Evolutionary conservation across 169 alveolate species (phyloP).

Genomic region (Plasmodium knowlesi): DNA sequence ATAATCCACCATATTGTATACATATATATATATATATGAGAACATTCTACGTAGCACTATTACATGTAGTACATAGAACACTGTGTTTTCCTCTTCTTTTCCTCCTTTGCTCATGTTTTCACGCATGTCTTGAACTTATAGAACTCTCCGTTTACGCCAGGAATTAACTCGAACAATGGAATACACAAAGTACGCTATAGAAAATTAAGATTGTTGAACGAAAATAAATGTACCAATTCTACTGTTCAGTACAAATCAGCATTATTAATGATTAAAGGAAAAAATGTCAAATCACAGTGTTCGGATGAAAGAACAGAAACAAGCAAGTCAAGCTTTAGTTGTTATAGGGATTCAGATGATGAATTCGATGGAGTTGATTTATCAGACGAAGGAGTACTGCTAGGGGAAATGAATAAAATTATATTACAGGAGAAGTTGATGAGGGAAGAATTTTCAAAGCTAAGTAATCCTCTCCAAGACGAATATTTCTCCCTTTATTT

Average conservation of each 20-base stretch:
- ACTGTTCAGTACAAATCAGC: neutral
- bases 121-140: neutral
- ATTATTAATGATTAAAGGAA: neutral
- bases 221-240: neutral
- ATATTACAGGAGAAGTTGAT: neutral
- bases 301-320: neutral
- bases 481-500: neutral
- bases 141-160: neutral
- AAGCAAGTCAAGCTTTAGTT: neutral
- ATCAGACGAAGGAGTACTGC: neutral
- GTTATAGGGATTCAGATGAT: neutral
- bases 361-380: neutral
- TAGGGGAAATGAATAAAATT: conserved; percentile 13
- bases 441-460: neutral
- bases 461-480: neutral
- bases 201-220: neutral
- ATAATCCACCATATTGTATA: neutral
- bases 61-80: neutral
- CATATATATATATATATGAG: neutral
- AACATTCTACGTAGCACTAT: neutral
- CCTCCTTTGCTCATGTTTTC: neutral
- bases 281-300: neutral
- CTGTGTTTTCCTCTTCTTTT: neutral
- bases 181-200: neutral
- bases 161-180: neutral